These are phyloP conservation scores for Trypanosoma boissoni DNA, from an alignment of 208 protist species.

Conservation along the genomic window DNA sequence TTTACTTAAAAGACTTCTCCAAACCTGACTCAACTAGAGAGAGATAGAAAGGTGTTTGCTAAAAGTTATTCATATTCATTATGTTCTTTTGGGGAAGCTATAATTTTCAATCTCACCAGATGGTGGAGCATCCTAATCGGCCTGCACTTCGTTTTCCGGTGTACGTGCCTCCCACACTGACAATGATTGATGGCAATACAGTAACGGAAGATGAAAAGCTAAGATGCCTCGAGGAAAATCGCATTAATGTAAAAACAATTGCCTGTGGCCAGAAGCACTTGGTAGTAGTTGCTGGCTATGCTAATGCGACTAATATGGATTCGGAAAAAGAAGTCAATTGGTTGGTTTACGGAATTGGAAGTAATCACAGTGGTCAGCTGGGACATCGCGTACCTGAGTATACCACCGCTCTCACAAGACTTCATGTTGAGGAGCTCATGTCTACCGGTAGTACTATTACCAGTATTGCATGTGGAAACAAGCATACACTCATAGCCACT, in stretches of 20 bases:
- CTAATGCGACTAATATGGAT: too few species aligned
- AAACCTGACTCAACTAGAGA: constrained; percentile 4
- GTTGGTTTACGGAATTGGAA: constrained; percentile 64
- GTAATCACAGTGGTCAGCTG: constrained; percentile 73
- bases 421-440: constrained; percentile 50
- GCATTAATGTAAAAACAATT: constrained; percentile 37
- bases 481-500: constrained; percentile 60
- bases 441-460: constrained; percentile 21
- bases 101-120: constrained; percentile 64
- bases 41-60: too few species aligned
- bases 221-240: constrained; percentile 14
- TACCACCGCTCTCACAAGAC: constrained; percentile 46
- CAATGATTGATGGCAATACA: constrained; percentile 6
- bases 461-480: constrained; percentile 60
- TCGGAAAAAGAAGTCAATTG: not conserved
- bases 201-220: not conserved
- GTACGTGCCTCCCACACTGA: constrained; percentile 55
- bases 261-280: constrained; percentile 63
- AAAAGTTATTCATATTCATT: not conserved
- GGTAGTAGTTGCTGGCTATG: constrained; percentile 28
- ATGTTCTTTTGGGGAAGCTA: constrained; percentile 91
- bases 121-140: constrained; percentile 35
- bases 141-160: constrained; percentile 61
- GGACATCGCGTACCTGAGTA: constrained; percentile 62
- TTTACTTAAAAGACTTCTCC: constrained; percentile 1